phyloP scores from a whole-genome alignment of 1,284 basidiomycete genomes.

The Pseudozyma tsukubaensis region DNA sequence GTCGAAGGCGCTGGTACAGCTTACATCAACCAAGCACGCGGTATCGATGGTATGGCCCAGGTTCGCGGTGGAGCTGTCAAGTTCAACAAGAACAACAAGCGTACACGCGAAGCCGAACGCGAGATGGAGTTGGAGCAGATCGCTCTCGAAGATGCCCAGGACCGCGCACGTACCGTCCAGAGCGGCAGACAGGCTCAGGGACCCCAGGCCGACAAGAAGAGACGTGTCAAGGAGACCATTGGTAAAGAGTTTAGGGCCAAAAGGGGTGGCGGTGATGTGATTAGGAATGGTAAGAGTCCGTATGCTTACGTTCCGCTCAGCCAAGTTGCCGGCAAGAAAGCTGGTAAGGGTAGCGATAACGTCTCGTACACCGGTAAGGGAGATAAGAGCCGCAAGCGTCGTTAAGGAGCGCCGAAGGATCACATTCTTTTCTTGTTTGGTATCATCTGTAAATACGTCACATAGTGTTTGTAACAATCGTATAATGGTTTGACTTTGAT shows the following conservation, averaged over 20 bases:
- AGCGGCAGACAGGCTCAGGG: slow-evolving; percentile 16
- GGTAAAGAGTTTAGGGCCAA: slow-evolving; percentile 64
- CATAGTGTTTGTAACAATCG: too few species aligned
- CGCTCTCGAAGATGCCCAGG: slow-evolving; percentile 52
- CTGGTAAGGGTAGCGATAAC: slow-evolving; percentile 26
- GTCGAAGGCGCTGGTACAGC: slow-evolving; percentile 74
- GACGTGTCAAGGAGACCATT: slow-evolving; percentile 56
- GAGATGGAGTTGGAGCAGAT: slow-evolving; percentile 59
- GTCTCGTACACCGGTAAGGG: slow-evolving; percentile 55
- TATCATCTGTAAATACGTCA: slow-evolving; percentile 15
- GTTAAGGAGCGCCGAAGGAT: slow-evolving; percentile 5
- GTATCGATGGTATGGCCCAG: slow-evolving; percentile 87
- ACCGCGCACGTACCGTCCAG: slow-evolving; percentile 38
- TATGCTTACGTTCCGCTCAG: slow-evolving; percentile 79
- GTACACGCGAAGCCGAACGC: slow-evolving; percentile 61
- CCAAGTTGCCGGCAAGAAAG: slow-evolving; percentile 60
- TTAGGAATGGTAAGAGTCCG: slow-evolving; percentile 83
- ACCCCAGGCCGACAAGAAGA: slow-evolving; percentile 27
- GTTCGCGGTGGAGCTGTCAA: slow-evolving; percentile 82
- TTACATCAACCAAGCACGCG: slow-evolving; percentile 83
- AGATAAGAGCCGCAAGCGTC: slow-evolving; percentile 43
- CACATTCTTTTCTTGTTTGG: too few species aligned
- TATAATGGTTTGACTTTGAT: too few species aligned
- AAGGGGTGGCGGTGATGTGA: slow-evolving; percentile 72
- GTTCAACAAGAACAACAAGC: slow-evolving; percentile 86